Conservation (phyloP, 2,329 filamentous ascomycete species). For the Aspergillus sp. region DNA sequence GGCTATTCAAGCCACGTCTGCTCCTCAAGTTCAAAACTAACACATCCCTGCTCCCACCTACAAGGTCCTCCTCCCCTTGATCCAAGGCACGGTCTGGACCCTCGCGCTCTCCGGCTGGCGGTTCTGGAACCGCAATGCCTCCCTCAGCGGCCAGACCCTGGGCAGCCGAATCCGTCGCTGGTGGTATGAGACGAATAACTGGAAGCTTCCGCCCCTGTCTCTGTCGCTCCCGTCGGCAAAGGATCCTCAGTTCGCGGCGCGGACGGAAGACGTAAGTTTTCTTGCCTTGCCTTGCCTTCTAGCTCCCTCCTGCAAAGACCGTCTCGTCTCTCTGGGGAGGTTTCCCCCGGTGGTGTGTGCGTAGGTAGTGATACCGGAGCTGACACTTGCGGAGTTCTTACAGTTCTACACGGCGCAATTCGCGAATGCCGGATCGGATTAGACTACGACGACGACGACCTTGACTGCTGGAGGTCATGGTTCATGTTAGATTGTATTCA, state of each 20-base stretch:
- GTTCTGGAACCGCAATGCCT: constrained; percentile 78
- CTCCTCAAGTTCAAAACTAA: background rate
- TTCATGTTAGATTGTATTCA: background rate
- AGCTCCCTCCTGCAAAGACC: background rate
- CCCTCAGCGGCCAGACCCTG: constrained; percentile 71
- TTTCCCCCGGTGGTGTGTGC: background rate
- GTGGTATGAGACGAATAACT: constrained; percentile 96
- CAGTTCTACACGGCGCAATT: constrained; percentile 40
- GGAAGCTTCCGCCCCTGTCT: constrained; percentile 62
- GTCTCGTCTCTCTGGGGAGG: background rate
- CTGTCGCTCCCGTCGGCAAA: constrained; percentile 25
- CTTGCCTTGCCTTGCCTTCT: background rate
- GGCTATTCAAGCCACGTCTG: too few relatives aligned
- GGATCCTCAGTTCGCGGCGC: constrained; percentile 34
- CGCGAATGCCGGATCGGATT: constrained; percentile 32
- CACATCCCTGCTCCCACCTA: background rate
- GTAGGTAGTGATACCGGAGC: constrained; percentile 8
- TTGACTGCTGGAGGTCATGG: background rate
- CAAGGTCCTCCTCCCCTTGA: constrained; percentile 78
- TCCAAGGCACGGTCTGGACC: constrained; percentile 88
- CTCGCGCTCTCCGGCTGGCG: constrained; percentile 83
- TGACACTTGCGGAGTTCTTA: constrained; percentile 35
- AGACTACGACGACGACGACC: background rate
- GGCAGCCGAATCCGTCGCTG: constrained; percentile 79
- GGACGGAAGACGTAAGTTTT: constrained; percentile 45